phyloP scores from a whole-genome alignment of 1,139 yeast genomes.

The Waltiozyma sp. region DNA sequence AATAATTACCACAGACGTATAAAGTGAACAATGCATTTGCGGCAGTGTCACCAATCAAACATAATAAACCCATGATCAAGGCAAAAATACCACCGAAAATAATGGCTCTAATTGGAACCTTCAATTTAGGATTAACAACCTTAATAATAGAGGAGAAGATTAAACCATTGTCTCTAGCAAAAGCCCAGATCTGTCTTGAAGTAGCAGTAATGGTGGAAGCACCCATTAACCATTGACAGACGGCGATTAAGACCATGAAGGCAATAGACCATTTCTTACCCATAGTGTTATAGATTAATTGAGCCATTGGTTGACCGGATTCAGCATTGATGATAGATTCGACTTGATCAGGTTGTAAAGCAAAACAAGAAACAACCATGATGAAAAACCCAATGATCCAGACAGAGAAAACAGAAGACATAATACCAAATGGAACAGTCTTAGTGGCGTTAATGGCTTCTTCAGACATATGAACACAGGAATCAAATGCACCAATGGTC shows the following conservation, averaged over 20 bases:
- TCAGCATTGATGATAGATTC: constrained; percentile 29
- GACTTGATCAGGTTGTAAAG: constrained; percentile 37
- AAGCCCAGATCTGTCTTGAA: constrained; percentile 37
- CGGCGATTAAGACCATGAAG: constrained; percentile 43
- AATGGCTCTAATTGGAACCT: constrained; percentile 49
- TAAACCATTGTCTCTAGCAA: constrained; percentile 38
- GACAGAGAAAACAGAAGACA: constrained; percentile 43
- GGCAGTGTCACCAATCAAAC: constrained; percentile 45
- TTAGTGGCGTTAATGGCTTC: constrained; percentile 53
- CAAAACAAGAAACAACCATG: constrained; percentile 39
- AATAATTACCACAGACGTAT: constrained; percentile 42
- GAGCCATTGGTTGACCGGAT: constrained; percentile 53
- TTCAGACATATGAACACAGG: constrained; percentile 62
- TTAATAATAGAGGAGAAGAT: constrained; percentile 36
- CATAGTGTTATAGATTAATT: constrained; percentile 46
- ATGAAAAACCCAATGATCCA: constrained; percentile 47
- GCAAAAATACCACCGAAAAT: constrained; percentile 36
- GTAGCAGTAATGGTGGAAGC: constrained; percentile 37
- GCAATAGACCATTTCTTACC: constrained; percentile 61
- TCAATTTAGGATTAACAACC: constrained; percentile 36
- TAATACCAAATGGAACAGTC: constrained; percentile 56
- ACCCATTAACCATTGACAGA: constrained; percentile 56
- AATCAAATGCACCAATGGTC: constrained; percentile 60
- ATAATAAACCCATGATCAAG: constrained; percentile 39
- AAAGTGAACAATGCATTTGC: constrained; percentile 46